These are phyloP conservation scores for Pterulicium gracile DNA, from an alignment of 1,284 basidiomycete genomes.

Conservation along the genomic window DNA sequence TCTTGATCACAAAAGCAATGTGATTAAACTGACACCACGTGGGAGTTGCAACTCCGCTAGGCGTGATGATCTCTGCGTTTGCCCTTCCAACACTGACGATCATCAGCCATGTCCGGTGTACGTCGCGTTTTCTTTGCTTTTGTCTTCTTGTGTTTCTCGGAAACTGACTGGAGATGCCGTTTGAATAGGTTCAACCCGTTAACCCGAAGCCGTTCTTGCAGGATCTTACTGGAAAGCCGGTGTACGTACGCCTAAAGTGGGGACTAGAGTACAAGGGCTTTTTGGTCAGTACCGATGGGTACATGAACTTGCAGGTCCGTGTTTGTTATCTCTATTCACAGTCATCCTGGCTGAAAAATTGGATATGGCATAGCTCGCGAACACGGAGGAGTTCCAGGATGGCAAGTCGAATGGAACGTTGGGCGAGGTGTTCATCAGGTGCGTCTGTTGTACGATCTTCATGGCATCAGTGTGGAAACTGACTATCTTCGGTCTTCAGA, in stretches of 20 bases:
- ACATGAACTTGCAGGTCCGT: conserved; percentile 96
- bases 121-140: conserved; percentile 11
- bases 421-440: conserved; percentile 98
- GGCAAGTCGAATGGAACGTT: conserved; percentile 92
- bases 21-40: too few species aligned
- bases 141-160: too few species aligned
- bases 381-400: conserved; percentile 97
- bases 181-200: conserved; percentile 86
- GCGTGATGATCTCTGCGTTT: too few species aligned
- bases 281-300: conserved; percentile 96
- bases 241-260: conserved; percentile 96
- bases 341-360: conserved; percentile 5
- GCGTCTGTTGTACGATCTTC: conserved; percentile 13
- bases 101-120: conserved; percentile 1
- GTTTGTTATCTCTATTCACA: conserved; percentile 4
- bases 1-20: too few species aligned
- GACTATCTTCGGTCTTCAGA: background rate
- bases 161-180: conserved; percentile 3
- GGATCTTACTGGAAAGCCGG: conserved; percentile 95
- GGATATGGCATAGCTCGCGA: conserved; percentile 66
- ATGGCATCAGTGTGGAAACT: background rate
- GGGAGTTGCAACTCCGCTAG: too few species aligned
- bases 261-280: conserved; percentile 99
- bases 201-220: conserved; percentile 99
- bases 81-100: background rate